Evolutionary conservation across 2,329 filamentous ascomycete species (phyloP), one percentile per base, ranked within the genome.

Genomic region (Tricladium varicosporioides): DNA sequence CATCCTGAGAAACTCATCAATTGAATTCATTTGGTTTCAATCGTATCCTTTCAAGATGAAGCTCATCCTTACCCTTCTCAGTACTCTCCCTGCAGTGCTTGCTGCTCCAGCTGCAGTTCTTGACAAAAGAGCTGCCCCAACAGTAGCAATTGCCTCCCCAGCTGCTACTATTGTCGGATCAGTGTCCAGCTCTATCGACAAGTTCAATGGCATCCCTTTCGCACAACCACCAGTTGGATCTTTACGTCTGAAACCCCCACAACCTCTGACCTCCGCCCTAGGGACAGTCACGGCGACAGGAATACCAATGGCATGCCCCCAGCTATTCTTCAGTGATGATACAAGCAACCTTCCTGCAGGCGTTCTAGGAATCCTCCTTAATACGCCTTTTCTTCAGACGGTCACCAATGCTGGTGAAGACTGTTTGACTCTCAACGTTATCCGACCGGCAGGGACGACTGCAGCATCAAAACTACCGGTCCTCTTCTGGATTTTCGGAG

Each of bases 401-500:
- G 71, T 80, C 10, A 77, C 78, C 0, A 79, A 80, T 53, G 74
- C 81, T 48, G 78, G 75, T 1, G 86, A 89, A 67, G 85, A 89
- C 68, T 89, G 86, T 63, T 70, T 89, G 48, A 84, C 78, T 1
- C 70, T 89, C 57, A 80, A 78, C 52, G 78, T 89, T 3, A 77
- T 83, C 45, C 77, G 85, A 9, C 86, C 87, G 0, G 71, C 75
- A 0, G 83, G 83, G 5, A 83, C 80, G 1, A 77, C 74, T 19
- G 68, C 80, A 0, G 73, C 73, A 2, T 78, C 79, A 15, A 85
- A 85, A 46, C 72, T 89, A 1, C 86, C 87, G 0, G 86, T 89
- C 1, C 69, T 89, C 1, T 85, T 87, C 62, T 89, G 85, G 85
- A 89, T 90, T 53, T 89, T 80, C 63, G 86, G 86, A 0, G 86